phyloP scores from a whole-genome alignment of 345 rosid genomes.

The Limnanthes douglasii region DNA sequence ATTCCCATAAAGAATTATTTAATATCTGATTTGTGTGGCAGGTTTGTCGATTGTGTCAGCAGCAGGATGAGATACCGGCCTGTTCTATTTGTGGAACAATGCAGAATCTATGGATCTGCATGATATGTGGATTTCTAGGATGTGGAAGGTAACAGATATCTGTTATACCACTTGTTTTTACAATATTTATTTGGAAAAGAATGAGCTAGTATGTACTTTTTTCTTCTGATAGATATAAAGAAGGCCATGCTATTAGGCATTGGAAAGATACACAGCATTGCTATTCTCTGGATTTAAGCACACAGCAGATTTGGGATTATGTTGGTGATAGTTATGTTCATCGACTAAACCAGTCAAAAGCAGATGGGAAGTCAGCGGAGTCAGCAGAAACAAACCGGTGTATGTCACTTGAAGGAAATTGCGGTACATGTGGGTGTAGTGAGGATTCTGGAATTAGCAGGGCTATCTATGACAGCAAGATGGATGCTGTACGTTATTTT shows the following conservation, averaged over 20 bases:
- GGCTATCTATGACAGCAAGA: slow-evolving; percentile 74
- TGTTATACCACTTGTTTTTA: background rate
- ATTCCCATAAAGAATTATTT: too few relatives aligned
- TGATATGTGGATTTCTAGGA: slow-evolving; percentile 87
- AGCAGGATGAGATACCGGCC: slow-evolving; percentile 59
- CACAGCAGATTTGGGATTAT: slow-evolving; percentile 96
- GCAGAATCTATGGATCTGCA: slow-evolving; percentile 81
- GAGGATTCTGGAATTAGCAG: slow-evolving; percentile 76
- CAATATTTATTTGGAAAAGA: background rate
- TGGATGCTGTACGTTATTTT: slow-evolving; percentile 53
- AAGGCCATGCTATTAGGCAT: slow-evolving; percentile 78
- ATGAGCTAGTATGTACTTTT: background rate
- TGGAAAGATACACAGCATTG: slow-evolving; percentile 89
- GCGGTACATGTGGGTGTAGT: slow-evolving; percentile 47
- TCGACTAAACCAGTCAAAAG: slow-evolving; percentile 81
- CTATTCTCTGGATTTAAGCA: slow-evolving; percentile 76
- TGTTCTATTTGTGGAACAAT: slow-evolving; percentile 73
- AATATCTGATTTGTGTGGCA: slow-evolving; percentile 12
- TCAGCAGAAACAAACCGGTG: slow-evolving; percentile 37
- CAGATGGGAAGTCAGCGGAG: slow-evolving; percentile 59
- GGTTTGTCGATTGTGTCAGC: slow-evolving; percentile 89
- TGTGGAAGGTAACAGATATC: slow-evolving; percentile 68
- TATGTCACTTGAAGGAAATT: slow-evolving; percentile 42
- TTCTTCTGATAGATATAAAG: slow-evolving; percentile 58
- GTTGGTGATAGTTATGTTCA: slow-evolving; percentile 93